Evolutionary conservation across 306 rosid species (phyloP).

Genomic region (Cajanus cajan): DNA sequence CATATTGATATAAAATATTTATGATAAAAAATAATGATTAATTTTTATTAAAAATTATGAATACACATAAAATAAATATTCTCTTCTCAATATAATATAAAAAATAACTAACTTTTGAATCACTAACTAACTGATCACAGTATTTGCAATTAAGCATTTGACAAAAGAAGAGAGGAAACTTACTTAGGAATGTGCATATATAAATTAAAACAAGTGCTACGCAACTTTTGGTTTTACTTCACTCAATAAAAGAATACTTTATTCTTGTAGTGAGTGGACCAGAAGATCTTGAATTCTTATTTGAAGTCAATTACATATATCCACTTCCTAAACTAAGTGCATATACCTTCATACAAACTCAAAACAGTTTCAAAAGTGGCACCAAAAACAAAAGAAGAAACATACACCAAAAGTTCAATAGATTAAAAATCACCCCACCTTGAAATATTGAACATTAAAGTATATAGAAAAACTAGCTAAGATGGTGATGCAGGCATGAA

Average conservation of each 20-base stretch:
- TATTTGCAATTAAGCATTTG: neutral
- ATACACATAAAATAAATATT: too few relatives aligned
- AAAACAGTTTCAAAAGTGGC: neutral
- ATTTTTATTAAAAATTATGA: too few relatives aligned
- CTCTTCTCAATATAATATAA: too few relatives aligned
- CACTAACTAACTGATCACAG: too few relatives aligned
- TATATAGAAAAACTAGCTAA: neutral
- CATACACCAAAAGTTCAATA: neutral
- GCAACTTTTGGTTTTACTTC: neutral
- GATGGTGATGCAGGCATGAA: slow-evolving; percentile 15
- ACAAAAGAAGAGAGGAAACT: neutral
- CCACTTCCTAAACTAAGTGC: neutral
- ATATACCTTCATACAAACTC: neutral
- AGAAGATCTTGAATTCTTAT: neutral
- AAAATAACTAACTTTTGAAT: too few relatives aligned
- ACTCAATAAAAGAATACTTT: neutral
- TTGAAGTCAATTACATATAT: neutral
- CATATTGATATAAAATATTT: too few relatives aligned
- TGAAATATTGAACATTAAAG: neutral
- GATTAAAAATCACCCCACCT: neutral
- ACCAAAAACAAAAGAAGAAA: neutral
- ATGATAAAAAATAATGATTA: too few relatives aligned
- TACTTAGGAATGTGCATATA: neutral
- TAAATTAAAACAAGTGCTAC: neutral
- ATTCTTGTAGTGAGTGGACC: neutral